Conservation (phyloP, 257 asterid genomes). For the Solanum rostratum region DNA sequence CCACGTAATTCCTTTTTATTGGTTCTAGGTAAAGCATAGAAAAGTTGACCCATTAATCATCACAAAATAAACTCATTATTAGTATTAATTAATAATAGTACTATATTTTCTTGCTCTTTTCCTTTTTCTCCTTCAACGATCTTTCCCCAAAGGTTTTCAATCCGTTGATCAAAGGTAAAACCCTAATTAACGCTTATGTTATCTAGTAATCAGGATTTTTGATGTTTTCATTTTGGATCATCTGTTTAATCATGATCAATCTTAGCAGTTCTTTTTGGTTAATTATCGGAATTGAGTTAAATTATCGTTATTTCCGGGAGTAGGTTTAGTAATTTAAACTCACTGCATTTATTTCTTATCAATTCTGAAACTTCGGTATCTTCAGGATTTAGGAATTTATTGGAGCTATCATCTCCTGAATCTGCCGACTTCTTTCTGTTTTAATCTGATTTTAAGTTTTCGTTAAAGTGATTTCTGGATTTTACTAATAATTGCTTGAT, state of each 20-base stretch:
- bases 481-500: not conserved
- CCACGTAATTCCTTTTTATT: not conserved
- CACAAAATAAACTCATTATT: not conserved
- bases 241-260: not conserved
- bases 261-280: not conserved
- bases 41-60: not conserved
- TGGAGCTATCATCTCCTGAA: not conserved
- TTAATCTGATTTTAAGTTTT: not conserved
- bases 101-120: not conserved
- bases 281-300: not conserved
- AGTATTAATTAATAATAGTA: not conserved
- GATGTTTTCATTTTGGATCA: not conserved
- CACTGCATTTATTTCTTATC: not conserved
- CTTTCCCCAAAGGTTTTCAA: not conserved
- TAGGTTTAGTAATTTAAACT: not conserved
- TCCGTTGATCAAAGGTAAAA: conserved; percentile 5
- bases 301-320: not conserved
- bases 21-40: not conserved
- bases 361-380: not conserved
- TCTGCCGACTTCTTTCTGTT: not conserved
- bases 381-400: not conserved
- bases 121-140: not conserved
- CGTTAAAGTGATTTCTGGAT: not conserved
- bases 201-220: not conserved
- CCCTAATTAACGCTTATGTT: not conserved